Base-by-base conservation (phyloP, 106 monocot species). In the Apostasia shenzhenica region DNA sequence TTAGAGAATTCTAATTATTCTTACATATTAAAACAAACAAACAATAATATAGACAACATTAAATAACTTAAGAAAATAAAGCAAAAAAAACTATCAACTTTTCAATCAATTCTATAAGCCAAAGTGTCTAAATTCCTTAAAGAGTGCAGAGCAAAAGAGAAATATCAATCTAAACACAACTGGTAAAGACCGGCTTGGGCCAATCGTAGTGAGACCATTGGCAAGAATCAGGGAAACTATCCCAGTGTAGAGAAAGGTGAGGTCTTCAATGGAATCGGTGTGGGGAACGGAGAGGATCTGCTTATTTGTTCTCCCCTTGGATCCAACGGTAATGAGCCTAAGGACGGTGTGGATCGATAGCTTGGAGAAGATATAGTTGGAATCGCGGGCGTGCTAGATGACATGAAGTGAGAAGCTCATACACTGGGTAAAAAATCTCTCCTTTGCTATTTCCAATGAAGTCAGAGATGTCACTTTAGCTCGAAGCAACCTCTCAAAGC, bases 91-190 rank as follows among this genome's bases (percentile, higher is more conserved):
- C 26, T 26, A 26, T 26, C 26, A 26, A 26, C 26, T 26, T 0
- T 26, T 26, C 26, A 26, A 26, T 26, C 26, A 26, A 26, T 26
- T 26, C 26, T 26, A 54, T 80, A 86, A 2, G 55, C 57, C 6
- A 42, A 44, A 37, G 62, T 46, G 1, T 74, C 77, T 49, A 81
- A 50, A 72, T 79, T 67, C 66, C 72, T 64, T 70, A 93, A 93
- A 0, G 74, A 14, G 4, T 61, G 38, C 55, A 83, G 48, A 92
- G 62, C 0, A 69, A 39, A 10, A 84, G 60, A 11, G 81, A 77
- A 1, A 63, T 54, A 38, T 93, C 93, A 48, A 89, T 69, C 81
- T 81, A 93, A 26, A 89, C 86, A 5, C 86, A 86, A 63, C 82
- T 84, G 47, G 81, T 78, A 47, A 88, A 83, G 7, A 74, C 62